phyloP scores from a whole-genome alignment of 2,329 filamentous ascomycete species.

The Fusarium albidum region DNA sequence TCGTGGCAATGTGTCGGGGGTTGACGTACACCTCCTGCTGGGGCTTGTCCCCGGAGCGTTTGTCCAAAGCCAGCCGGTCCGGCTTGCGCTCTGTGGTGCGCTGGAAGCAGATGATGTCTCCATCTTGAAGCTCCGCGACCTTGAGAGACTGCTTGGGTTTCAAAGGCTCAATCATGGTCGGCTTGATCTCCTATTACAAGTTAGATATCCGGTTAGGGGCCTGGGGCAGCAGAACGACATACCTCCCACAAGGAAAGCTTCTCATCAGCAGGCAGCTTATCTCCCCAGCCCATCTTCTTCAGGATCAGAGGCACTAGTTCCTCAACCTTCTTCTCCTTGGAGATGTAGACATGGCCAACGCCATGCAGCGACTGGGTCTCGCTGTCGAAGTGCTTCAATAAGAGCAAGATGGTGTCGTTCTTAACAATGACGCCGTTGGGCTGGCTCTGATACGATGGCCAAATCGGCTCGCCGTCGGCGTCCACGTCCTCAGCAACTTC shows the following conservation, averaged over 20 bases:
- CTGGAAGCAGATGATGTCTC: constrained; percentile 97
- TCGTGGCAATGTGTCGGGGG: neutral
- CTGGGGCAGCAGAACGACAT: constrained; percentile 30
- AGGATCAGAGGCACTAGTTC: constrained; percentile 82
- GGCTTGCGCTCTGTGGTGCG: constrained; percentile 60
- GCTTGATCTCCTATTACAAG: constrained; percentile 81
- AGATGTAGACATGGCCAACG: constrained; percentile 85
- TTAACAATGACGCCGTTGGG: constrained; percentile 65
- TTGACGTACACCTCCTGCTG: constrained; percentile 44
- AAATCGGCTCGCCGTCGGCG: constrained; percentile 73
- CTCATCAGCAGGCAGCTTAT: constrained; percentile 71
- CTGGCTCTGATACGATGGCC: constrained; percentile 70
- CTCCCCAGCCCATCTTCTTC: constrained; percentile 85
- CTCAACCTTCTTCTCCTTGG: constrained; percentile 84
- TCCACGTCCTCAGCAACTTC: constrained; percentile 76
- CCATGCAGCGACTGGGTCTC: constrained; percentile 79
- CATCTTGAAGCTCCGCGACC: constrained; percentile 93
- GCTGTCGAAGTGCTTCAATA: constrained; percentile 91
- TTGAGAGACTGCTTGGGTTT: constrained; percentile 91
- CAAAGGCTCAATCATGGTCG: constrained; percentile 94
- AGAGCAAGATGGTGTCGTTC: constrained; percentile 78
- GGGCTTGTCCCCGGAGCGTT: constrained; percentile 40
- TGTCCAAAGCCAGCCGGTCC: constrained; percentile 38
- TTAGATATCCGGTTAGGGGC: constrained; percentile 6
- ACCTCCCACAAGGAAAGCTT: constrained; percentile 80